Evolutionary conservation across 2,329 filamentous ascomycete species (phyloP).

Genomic region (Colletotrichum sp.): DNA sequence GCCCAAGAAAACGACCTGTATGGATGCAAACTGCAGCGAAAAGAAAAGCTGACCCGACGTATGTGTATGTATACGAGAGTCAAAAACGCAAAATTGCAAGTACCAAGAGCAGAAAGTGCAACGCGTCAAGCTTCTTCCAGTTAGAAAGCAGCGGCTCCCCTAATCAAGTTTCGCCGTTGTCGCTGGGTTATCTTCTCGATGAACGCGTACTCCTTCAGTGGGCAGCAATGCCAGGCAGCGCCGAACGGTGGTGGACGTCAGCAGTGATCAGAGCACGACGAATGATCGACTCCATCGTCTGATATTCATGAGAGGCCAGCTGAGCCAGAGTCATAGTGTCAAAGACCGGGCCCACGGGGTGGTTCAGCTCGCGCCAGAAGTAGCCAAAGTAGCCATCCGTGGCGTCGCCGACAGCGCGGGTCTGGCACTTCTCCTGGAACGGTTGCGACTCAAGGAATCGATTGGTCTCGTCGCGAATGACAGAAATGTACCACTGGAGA

Average conservation of each 20-base stretch:
- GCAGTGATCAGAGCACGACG: constrained; percentile 39
- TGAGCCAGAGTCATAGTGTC: constrained; percentile 54
- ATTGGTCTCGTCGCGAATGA: constrained; percentile 59
- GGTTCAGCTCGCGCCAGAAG: constrained; percentile 53
- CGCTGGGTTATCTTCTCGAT: not conserved
- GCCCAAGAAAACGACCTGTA: not conserved
- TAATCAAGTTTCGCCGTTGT: not conserved
- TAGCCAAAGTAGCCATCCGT: constrained; percentile 57
- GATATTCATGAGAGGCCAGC: constrained; percentile 51
- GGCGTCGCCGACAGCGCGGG: constrained; percentile 35
- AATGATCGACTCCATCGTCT: constrained; percentile 55
- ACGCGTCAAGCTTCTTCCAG: not conserved
- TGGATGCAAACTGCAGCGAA: not conserved
- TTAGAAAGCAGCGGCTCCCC: not conserved
- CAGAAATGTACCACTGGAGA: constrained; percentile 59
- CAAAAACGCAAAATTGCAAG: not conserved
- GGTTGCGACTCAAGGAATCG: constrained; percentile 42
- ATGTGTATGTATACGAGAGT: not conserved
- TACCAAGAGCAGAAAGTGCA: not conserved
- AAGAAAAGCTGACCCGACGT: not conserved
- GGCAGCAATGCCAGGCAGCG: not conserved
- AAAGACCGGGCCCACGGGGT: constrained; percentile 44
- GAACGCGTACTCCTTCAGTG: not conserved
- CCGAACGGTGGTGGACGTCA: not conserved
- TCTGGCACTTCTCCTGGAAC: constrained; percentile 44